Conservation (phyloP, 1,284 basidiomycete genomes). For the Malassezia nana region DNA sequence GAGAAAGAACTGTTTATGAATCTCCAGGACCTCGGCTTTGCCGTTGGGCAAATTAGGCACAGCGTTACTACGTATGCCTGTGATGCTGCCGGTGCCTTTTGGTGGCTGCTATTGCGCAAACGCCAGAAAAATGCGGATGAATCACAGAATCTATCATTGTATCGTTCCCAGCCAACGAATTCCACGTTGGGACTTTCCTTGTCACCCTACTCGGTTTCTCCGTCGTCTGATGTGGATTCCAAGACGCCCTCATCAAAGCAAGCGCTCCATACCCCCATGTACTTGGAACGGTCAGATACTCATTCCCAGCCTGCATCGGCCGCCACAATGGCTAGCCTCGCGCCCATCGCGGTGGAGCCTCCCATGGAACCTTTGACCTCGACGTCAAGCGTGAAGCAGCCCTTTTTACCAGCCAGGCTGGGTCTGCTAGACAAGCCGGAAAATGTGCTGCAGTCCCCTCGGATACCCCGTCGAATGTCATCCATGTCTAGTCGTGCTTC, state of each 20-base stretch:
- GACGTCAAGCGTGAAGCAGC: neutral
- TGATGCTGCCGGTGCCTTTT: constrained; percentile 77
- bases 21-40: constrained; percentile 70
- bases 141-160: neutral
- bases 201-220: neutral
- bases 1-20: constrained; percentile 71
- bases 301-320: neutral
- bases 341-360: neutral
- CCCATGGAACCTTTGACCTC: neutral
- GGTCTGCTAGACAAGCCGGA: neutral
- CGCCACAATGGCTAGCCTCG: neutral
- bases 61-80: constrained; percentile 84
- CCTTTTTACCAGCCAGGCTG: neutral
- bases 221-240: neutral
- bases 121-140: neutral
- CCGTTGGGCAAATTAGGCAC: constrained; percentile 86
- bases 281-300: neutral
- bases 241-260: neutral
- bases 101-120: constrained; percentile 81
- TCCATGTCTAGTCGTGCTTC: neutral
- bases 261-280: neutral
- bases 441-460: neutral
- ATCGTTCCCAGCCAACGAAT: neutral
- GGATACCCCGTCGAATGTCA: neutral
- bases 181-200: neutral